Percentiles rank a stretch among this genome's conserved stretches.
These are phyloP conservation scores for Fraxinus platypoda DNA, from an alignment of 305 asterid genomes.

Conservation along the genomic window DNA sequence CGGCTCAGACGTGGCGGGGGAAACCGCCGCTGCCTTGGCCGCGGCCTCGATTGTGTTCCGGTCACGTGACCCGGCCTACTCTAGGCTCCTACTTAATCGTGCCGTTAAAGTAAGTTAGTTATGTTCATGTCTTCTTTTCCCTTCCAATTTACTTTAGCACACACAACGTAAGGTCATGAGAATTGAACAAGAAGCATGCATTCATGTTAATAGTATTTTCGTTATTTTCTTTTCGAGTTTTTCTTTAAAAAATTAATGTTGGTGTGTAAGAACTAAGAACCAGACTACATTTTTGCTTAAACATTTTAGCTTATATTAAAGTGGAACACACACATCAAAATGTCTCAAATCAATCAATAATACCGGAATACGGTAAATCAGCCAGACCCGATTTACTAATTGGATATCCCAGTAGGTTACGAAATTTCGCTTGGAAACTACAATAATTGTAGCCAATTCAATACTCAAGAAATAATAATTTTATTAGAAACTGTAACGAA, in stretches of 20 bases:
- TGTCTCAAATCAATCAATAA: background rate
- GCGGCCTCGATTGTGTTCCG: conserved; percentile 87
- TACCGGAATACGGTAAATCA: no score
- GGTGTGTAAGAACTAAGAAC: background rate
- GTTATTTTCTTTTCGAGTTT: background rate
- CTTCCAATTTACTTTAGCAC: background rate
- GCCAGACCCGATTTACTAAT: no score
- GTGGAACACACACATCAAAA: background rate
- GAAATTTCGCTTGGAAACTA: no score
- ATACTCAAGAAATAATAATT: background rate
- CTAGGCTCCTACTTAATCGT: conserved; percentile 59
- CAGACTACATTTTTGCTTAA: background rate
- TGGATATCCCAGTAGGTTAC: no score
- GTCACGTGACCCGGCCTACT: conserved; percentile 61
- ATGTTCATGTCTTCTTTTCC: background rate
- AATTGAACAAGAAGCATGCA: background rate
- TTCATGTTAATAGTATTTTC: background rate
- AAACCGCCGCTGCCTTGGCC: conserved; percentile 80
- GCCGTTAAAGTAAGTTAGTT: conserved; percentile 59
- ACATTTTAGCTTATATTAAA: background rate
- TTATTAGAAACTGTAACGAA: background rate
- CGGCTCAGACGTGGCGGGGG: conserved; percentile 83
- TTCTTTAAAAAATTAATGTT: background rate
- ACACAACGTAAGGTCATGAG: background rate
- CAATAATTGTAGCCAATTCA: background rate